phyloP scores from a whole-genome alignment of 2,329 filamentous ascomycete genomes.

The Aspergillus floridensis region DNA sequence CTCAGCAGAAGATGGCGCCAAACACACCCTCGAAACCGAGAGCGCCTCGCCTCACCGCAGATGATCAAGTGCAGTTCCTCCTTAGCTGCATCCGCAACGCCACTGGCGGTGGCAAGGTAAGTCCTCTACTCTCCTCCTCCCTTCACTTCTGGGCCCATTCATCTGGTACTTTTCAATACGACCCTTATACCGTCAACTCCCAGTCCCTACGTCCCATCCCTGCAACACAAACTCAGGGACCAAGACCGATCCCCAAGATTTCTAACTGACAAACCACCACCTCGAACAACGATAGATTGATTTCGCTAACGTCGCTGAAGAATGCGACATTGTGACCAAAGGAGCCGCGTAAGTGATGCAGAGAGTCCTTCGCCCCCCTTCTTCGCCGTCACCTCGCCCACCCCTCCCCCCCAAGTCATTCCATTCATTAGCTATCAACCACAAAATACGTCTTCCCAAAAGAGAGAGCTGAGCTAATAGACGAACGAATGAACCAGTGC shows the following conservation, averaged over 20 bases:
- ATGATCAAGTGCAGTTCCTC: constrained; percentile 64
- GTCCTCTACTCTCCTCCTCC: constrained; percentile 10
- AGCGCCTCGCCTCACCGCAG: constrained; percentile 51
- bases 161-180: background rate
- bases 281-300: constrained; percentile 53
- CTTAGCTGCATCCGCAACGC: constrained; percentile 64
- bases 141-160: background rate
- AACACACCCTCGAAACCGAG: background rate
- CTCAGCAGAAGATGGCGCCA: background rate
- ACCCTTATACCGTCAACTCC: no score
- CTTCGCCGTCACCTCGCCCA: background rate
- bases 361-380: background rate
- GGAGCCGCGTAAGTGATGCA: constrained; percentile 64
- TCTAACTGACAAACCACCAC: background rate
- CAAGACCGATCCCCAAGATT: background rate
- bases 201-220: no score
- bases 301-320: constrained; percentile 62
- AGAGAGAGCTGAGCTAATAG: constrained; percentile 38
- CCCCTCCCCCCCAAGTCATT: no score
- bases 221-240: no score
- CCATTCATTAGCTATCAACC: no score
- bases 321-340: constrained; percentile 62
- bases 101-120: constrained; percentile 60
- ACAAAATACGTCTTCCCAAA: background rate
- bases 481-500: constrained; percentile 29